Conservation (phyloP, 208 protist species). For the Acanthamoeba royreba region DNA sequence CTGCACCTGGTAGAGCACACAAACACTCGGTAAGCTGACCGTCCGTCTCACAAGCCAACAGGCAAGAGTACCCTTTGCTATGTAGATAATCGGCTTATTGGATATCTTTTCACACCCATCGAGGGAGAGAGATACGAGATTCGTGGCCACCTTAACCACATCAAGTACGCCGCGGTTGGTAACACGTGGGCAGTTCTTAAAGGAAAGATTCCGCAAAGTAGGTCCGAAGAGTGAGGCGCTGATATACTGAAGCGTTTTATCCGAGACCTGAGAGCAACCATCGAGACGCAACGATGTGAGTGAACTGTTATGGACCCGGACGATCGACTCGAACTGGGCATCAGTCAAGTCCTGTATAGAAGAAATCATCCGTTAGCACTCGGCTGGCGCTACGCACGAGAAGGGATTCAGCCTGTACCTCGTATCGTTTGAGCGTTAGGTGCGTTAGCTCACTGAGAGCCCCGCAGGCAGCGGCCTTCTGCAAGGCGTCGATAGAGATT, state of each 20-base stretch:
- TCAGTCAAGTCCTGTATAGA: neutral
- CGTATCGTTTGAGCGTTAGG: neutral
- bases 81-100: conserved; percentile 5
- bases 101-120: conserved; percentile 19
- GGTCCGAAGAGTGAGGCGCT: neutral
- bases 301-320: neutral
- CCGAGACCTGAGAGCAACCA: neutral
- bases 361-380: neutral
- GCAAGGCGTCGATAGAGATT: neutral
- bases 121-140: neutral
- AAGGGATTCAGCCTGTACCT: neutral
- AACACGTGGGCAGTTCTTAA: neutral
- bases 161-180: conserved; percentile 11
- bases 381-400: neutral
- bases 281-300: neutral
- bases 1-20: neutral
- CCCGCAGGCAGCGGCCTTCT: neutral
- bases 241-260: neutral
- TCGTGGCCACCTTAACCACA: neutral
- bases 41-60: neutral
- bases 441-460: neutral
- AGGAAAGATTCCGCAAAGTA: neutral
- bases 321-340: neutral
- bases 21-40: neutral
- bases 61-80: neutral